phyloP scores from a whole-genome alignment of 805 yeast genomes.

The Isabelozyma rhagii region DNA sequence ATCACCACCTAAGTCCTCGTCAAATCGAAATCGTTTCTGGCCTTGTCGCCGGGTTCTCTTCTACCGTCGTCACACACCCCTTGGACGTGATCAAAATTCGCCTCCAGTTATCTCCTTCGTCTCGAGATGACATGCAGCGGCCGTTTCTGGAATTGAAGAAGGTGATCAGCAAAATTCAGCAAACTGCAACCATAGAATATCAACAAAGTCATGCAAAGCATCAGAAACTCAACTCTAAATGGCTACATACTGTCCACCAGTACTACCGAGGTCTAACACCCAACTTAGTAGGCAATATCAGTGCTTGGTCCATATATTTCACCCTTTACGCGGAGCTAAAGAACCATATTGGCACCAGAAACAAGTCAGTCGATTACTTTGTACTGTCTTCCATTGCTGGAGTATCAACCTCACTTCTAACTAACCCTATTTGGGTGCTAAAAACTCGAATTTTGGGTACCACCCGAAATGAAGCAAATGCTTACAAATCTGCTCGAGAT shows the following conservation, averaged over 20 bases:
- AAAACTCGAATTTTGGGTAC: conserved; percentile 83
- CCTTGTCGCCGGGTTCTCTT: conserved; percentile 71
- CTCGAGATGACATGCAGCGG: conserved; percentile 6
- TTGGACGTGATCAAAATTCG: conserved; percentile 82
- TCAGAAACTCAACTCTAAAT: conserved; percentile 3
- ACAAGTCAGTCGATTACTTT: conserved; percentile 27
- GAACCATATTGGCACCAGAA: conserved; percentile 3
- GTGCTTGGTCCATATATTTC: conserved; percentile 90
- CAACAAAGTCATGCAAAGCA: conserved; percentile 1
- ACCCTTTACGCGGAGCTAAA: conserved; percentile 68
- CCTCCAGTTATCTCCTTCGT: conserved; percentile 48
- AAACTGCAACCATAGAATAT: conserved; percentile 14
- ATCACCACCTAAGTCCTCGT: conserved; percentile 6
- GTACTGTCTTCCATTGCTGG: conserved; percentile 59
- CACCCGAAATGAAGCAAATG: conserved; percentile 38
- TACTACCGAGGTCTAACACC: conserved; percentile 77
- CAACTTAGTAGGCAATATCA: conserved; percentile 76
- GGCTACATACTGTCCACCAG: conserved; percentile 19
- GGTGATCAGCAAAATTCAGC: conserved; percentile 16
- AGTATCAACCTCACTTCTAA: conserved; percentile 62
- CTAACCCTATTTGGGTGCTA: conserved; percentile 95
- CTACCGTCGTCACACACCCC: conserved; percentile 86
- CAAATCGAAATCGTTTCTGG: conserved; percentile 67
- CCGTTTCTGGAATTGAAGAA: conserved; percentile 17
- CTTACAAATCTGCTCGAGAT: conserved; percentile 55